phyloP scores from a whole-genome alignment of 2,329 filamentous ascomycete genomes.

The Ramichloridium luteum region DNA sequence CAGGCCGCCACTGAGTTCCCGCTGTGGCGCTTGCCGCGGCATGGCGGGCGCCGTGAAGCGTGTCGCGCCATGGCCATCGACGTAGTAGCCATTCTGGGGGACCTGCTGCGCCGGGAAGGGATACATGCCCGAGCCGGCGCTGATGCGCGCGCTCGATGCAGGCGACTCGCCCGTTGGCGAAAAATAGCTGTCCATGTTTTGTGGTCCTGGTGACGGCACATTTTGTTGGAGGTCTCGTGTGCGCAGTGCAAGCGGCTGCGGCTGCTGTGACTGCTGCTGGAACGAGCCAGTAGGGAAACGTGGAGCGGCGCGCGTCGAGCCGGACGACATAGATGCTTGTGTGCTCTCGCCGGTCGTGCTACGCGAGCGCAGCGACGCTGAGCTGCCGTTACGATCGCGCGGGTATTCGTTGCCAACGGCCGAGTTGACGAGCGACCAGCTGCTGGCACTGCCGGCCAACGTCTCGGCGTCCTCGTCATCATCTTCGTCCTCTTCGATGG shows the following conservation, averaged over 20 bases:
- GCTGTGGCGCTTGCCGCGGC: slow-evolving; percentile 58
- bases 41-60: slow-evolving; percentile 83
- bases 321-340: slow-evolving; percentile 4
- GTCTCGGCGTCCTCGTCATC: slow-evolving; percentile 36
- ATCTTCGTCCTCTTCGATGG: slow-evolving; percentile 45
- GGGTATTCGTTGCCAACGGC: slow-evolving; percentile 8
- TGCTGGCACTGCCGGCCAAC: slow-evolving; percentile 28
- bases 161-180: slow-evolving; percentile 75
- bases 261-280: slow-evolving; percentile 20
- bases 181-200: slow-evolving; percentile 72
- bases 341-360: slow-evolving; percentile 15
- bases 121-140: slow-evolving; percentile 59
- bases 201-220: slow-evolving; percentile 47
- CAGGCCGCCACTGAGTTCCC: slow-evolving; percentile 24
- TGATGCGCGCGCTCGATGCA: slow-evolving; percentile 56
- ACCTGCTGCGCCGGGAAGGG: slow-evolving; percentile 65
- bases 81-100: slow-evolving; percentile 49
- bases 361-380: slow-evolving; percentile 14
- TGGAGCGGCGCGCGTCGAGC: slow-evolving; percentile 42
- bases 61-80: slow-evolving; percentile 51
- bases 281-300: slow-evolving; percentile 55
- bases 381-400: slow-evolving; percentile 14
- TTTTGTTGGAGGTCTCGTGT: slow-evolving; percentile 40
- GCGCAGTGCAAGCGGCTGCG: slow-evolving; percentile 56
- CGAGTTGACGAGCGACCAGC: slow-evolving; percentile 9